phyloP scores from a whole-genome alignment of 2,329 filamentous ascomycete genomes.

The Thyridium curvatum region DNA sequence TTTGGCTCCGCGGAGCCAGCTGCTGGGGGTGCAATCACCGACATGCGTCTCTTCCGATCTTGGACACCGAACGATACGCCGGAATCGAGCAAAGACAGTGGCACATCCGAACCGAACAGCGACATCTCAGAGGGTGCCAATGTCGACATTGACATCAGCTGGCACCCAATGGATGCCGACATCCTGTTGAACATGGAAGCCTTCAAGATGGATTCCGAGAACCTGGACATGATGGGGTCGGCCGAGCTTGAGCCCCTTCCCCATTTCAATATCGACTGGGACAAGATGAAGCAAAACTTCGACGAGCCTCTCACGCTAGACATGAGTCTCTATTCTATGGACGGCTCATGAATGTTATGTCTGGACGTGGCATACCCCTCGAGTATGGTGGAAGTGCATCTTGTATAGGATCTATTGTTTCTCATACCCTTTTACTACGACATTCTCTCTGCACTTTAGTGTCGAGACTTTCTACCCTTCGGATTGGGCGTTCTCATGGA shows the following conservation, averaged over 20 bases:
- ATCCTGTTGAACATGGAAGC: slow-evolving; percentile 35
- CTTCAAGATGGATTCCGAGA: slow-evolving; percentile 20
- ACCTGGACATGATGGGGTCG: slow-evolving; percentile 15
- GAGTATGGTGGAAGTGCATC: too few species aligned
- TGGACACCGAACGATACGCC: slow-evolving; percentile 58
- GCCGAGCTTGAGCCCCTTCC: slow-evolving; percentile 15
- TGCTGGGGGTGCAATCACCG: slow-evolving; percentile 41
- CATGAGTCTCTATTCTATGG: slow-evolving; percentile 33
- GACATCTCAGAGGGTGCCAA: slow-evolving; percentile 51
- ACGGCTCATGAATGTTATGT: slow-evolving; percentile 7
- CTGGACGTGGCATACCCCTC: too few species aligned
- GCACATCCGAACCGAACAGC: slow-evolving; percentile 53
- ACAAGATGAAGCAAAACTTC: slow-evolving; percentile 44
- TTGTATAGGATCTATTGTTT: too few species aligned
- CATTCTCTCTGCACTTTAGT: too few species aligned
- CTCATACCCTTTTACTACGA: too few species aligned
- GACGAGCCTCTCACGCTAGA: slow-evolving; percentile 49
- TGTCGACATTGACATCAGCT: slow-evolving; percentile 47
- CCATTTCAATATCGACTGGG: slow-evolving; percentile 31
- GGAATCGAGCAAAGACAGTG: slow-evolving; percentile 56
- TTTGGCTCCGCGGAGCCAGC: slow-evolving; percentile 33
- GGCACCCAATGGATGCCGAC: slow-evolving; percentile 42
- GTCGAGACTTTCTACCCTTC: too few species aligned
- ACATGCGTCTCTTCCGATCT: slow-evolving; percentile 47
- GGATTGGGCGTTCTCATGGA: too few species aligned